phyloP scores from a whole-genome alignment of 805 yeast genomes.

The Kodamaea jinghongensis region DNA sequence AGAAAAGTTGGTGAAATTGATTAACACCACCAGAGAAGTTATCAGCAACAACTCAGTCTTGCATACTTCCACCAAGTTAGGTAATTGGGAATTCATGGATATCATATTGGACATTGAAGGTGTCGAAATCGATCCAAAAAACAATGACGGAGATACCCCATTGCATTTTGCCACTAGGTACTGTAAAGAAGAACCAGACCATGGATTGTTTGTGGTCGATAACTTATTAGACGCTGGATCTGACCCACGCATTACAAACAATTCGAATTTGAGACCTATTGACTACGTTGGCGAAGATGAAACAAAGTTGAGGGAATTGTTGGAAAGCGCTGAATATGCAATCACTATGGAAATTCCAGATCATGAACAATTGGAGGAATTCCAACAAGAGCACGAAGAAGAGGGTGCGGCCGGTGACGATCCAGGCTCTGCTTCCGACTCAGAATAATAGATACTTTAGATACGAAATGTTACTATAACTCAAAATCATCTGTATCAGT shows the following conservation, averaged over 20 bases:
- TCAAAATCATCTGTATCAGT: constrained; percentile 45
- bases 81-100: constrained; percentile 85
- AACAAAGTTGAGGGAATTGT: constrained; percentile 54
- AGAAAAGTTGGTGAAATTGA: constrained; percentile 41
- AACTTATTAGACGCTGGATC: constrained; percentile 89
- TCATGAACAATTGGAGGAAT: constrained; percentile 28
- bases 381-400: constrained; percentile 16
- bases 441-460: constrained; percentile 1
- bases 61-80: constrained; percentile 78
- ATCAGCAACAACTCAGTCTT: constrained; percentile 78
- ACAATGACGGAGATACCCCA: constrained; percentile 83
- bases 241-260: constrained; percentile 54
- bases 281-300: constrained; percentile 60
- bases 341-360: constrained; percentile 35
- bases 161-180: constrained; percentile 82
- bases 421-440: constrained; percentile 34
- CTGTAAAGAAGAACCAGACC: constrained; percentile 77
- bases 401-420: constrained; percentile 36
- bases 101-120: constrained; percentile 80
- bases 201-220: constrained; percentile 74
- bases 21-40: constrained; percentile 64
- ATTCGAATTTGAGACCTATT: constrained; percentile 66
- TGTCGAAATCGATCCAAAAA: constrained; percentile 81
- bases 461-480: not conserved
- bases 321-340: constrained; percentile 86